phyloP scores from a whole-genome alignment of 768 basidiomycete species.

The Tremella mesenterica region DNA sequence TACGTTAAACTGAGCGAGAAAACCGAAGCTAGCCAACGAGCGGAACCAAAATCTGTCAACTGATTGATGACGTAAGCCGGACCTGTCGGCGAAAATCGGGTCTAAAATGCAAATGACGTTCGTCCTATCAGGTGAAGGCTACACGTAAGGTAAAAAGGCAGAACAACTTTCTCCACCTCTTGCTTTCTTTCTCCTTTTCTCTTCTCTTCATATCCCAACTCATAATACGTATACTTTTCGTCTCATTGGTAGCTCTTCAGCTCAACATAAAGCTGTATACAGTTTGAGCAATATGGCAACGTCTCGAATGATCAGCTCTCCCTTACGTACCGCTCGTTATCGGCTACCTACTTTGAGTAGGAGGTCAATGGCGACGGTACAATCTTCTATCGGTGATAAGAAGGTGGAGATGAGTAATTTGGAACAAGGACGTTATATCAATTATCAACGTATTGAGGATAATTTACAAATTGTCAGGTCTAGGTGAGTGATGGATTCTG shows the following conservation, averaged over 20 bases:
- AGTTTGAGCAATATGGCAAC: too few relatives aligned
- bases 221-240: too few relatives aligned
- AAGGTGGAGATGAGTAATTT: conserved; percentile 48
- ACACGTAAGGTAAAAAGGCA: background rate
- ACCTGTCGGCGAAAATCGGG: background rate
- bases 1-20: too few relatives aligned
- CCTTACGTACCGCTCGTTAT: conserved; percentile 17
- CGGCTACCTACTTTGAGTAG: conserved; percentile 17
- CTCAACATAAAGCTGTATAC: too few relatives aligned
- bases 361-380: conserved; percentile 35
- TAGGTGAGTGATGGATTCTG: conserved; percentile 60
- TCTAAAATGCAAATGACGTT: too few relatives aligned
- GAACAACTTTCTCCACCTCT: background rate
- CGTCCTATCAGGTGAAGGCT: background rate
- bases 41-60: too few relatives aligned
- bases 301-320: conserved; percentile 14
- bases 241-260: too few relatives aligned
- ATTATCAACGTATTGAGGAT: conserved; percentile 77
- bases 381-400: conserved; percentile 38
- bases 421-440: conserved; percentile 46
- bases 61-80: too few relatives aligned
- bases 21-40: too few relatives aligned
- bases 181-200: background rate
- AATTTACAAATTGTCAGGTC: conserved; percentile 80
- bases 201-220: background rate